These are phyloP conservation scores for Boeremia exigua DNA, from an alignment of 2,329 filamentous ascomycete species.

Conservation along the genomic window DNA sequence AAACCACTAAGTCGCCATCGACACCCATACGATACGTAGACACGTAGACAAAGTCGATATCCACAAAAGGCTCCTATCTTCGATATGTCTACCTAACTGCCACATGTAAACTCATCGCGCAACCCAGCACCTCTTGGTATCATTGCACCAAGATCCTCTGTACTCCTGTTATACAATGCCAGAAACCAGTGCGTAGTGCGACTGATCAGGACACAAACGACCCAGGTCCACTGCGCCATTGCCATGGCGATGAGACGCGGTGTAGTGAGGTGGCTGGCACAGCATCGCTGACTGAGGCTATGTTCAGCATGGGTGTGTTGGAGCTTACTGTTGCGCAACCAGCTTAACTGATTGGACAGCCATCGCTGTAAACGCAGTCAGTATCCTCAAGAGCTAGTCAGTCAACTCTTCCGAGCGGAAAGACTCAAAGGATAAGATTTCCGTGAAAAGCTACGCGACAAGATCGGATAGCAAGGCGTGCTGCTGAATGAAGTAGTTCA, in stretches of 20 bases:
- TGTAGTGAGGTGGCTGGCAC: slow-evolving; percentile 59
- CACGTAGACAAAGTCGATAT: slow-evolving; percentile 40
- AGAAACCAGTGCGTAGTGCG: slow-evolving; percentile 44
- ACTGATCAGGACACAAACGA: slow-evolving; percentile 44
- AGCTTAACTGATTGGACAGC: slow-evolving; percentile 47
- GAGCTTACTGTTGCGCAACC: slow-evolving; percentile 40
- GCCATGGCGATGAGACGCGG: slow-evolving; percentile 53
- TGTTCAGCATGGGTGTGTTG: slow-evolving; percentile 55
- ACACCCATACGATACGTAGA: slow-evolving; percentile 43
- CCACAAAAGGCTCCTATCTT: no score
- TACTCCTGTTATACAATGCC: slow-evolving; percentile 48
- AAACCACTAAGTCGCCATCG: slow-evolving; percentile 39
- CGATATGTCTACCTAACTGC: background rate
- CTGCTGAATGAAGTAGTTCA: background rate
- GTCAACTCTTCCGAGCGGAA: slow-evolving; percentile 28
- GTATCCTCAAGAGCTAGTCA: slow-evolving; percentile 50
- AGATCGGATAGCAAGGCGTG: slow-evolving; percentile 39
- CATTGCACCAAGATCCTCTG: slow-evolving; percentile 33
- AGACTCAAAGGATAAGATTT: slow-evolving; percentile 53
- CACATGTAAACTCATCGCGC: slow-evolving; percentile 39
- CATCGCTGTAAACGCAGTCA: slow-evolving; percentile 50
- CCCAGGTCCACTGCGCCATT: slow-evolving; percentile 54
- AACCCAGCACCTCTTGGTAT: slow-evolving; percentile 57
- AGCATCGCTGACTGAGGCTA: slow-evolving; percentile 52
- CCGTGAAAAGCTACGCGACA: slow-evolving; percentile 52